A percentile compares a stretch with the other conserved stretches of the same genome.
These are phyloP conservation scores for Pseudoneurospora amorphoporcata DNA, from an alignment of 495 filamentous ascomycete genomes.

Conservation along the genomic window DNA sequence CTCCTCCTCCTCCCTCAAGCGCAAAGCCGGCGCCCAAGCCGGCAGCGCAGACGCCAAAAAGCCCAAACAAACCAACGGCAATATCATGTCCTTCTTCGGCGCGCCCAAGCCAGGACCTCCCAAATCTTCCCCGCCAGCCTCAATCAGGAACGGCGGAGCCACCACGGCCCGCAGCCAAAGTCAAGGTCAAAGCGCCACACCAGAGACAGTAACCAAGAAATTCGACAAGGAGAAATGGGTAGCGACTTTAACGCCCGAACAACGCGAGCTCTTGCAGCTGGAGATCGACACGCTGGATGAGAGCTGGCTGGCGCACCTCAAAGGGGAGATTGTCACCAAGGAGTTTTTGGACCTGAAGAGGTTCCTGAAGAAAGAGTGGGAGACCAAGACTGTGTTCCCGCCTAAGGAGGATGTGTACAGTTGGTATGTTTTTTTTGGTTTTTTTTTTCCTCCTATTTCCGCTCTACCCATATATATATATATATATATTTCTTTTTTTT, in stretches of 20 bases:
- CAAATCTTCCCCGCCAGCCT: background rate
- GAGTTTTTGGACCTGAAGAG: conserved; percentile 81
- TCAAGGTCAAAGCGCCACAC: background rate
- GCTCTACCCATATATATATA: no score
- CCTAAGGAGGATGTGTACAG: conserved; percentile 85
- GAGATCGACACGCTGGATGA: conserved; percentile 89
- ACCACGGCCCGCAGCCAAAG: background rate
- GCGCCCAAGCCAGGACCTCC: conserved; percentile 20
- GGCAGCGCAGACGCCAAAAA: conserved; percentile 52
- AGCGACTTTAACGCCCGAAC: conserved; percentile 64
- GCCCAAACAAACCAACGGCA: conserved; percentile 45
- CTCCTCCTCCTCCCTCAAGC: conserved; percentile 48
- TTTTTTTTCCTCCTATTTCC: background rate
- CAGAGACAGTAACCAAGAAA: conserved; percentile 31
- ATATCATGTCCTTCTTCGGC: conserved; percentile 46
- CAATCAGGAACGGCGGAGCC: background rate
- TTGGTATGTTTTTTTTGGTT: conserved; percentile 48
- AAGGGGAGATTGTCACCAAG: conserved; percentile 64
- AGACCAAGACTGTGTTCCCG: conserved; percentile 70
- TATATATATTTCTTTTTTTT: background rate
- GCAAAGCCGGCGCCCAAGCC: conserved; percentile 46
- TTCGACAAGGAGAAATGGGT: conserved; percentile 90
- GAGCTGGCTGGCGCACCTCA: conserved; percentile 79
- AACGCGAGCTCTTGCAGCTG: conserved; percentile 68
- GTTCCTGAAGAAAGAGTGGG: conserved; percentile 72